Conservation (phyloP, 305 asterid genomes). For the Solanum chacoense region DNA sequence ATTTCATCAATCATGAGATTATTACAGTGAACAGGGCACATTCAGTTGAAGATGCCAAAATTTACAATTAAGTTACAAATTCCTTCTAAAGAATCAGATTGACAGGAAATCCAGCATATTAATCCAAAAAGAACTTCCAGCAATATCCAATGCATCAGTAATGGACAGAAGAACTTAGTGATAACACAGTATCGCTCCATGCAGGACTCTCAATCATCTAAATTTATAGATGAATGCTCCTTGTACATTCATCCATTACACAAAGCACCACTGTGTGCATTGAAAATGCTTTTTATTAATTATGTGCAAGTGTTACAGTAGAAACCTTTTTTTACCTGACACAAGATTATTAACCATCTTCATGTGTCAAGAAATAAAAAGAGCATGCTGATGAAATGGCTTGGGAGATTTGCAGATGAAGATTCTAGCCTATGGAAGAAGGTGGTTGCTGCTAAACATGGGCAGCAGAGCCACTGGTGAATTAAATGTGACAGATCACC, state of each 20-base stretch:
- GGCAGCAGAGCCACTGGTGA: background rate
- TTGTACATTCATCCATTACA: background rate
- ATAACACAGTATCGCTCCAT: background rate
- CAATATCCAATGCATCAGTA: background rate
- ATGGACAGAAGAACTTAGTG: background rate
- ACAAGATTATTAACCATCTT: background rate
- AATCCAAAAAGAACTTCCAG: background rate
- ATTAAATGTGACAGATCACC: background rate
- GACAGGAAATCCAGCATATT: background rate
- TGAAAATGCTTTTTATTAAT: background rate
- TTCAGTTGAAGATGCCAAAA: background rate
- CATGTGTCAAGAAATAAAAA: background rate
- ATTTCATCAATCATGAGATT: background rate
- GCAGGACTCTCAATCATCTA: background rate
- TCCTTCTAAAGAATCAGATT: background rate
- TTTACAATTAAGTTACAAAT: background rate
- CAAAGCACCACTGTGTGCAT: background rate
- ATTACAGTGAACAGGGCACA: background rate
- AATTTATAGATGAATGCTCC: background rate
- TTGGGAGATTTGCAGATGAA: background rate
- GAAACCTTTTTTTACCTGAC: background rate
- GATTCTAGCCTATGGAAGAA: background rate
- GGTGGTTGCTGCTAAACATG: background rate
- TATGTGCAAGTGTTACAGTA: background rate
- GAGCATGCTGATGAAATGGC: background rate